Evolutionary conservation across 768 basidiomycete genomes (phyloP).

Genomic region (Phlebiopsis gigantea): DNA sequence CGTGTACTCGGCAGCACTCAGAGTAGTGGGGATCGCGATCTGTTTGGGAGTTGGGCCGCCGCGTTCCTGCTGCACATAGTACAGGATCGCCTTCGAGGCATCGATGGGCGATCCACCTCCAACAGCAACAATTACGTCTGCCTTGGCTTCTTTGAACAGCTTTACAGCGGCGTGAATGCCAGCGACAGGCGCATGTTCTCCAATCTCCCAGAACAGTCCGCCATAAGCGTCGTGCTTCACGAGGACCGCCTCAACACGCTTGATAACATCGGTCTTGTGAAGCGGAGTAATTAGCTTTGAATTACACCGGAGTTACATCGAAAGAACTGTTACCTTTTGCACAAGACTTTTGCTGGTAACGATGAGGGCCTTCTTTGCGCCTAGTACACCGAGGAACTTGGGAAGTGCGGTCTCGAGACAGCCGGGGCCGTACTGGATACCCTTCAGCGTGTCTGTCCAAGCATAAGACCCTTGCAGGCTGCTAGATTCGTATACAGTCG

Average conservation of each 20-base stretch:
- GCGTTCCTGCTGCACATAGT: slow-evolving; percentile 51
- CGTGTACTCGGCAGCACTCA: slow-evolving; percentile 74
- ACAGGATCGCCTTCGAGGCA: slow-evolving; percentile 68
- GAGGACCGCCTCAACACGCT: slow-evolving; percentile 49
- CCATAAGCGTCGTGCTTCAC: slow-evolving; percentile 54
- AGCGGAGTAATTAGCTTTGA: too few species aligned
- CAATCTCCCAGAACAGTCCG: slow-evolving; percentile 68
- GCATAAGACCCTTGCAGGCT: slow-evolving; percentile 52
- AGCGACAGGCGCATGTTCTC: slow-evolving; percentile 65
- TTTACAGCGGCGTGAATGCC: slow-evolving; percentile 56
- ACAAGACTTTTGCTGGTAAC: slow-evolving; percentile 68
- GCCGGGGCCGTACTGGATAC: slow-evolving; percentile 70
- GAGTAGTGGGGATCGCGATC: slow-evolving; percentile 78
- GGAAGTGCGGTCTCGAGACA: slow-evolving; percentile 58
- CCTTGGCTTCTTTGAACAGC: slow-evolving; percentile 47
- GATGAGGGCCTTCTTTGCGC: slow-evolving; percentile 58
- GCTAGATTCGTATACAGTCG: neutral
- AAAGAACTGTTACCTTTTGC: slow-evolving; percentile 61
- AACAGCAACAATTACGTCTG: slow-evolving; percentile 66
- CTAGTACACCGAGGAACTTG: slow-evolving; percentile 47
- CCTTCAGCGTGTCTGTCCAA: slow-evolving; percentile 63
- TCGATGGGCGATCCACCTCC: slow-evolving; percentile 83
- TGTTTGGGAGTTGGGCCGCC: slow-evolving; percentile 52
- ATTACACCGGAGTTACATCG: too few species aligned
- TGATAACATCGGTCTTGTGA: slow-evolving; percentile 61